A percentile compares a stretch with the other conserved stretches of the same genome.
phyloP scores from a whole-genome alignment of 1,139 yeast species.

The Yamadazyma friedrichii region DNA sequence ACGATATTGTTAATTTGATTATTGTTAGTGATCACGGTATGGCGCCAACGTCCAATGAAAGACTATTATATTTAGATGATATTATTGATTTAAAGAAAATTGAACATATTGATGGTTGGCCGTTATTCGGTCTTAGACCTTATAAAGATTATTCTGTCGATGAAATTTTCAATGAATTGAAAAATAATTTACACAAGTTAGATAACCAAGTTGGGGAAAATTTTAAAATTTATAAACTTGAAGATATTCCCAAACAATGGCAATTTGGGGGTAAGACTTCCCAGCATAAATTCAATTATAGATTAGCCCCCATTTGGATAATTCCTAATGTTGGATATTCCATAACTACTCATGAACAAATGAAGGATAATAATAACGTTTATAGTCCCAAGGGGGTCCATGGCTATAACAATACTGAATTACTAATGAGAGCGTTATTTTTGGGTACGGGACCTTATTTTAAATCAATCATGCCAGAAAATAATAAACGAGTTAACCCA shows the following conservation, averaged over 20 bases:
- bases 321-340: conserved; percentile 82
- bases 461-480: conserved; percentile 21
- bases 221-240: conserved; percentile 45
- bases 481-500: conserved; percentile 48
- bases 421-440: conserved; percentile 81
- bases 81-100: conserved; percentile 52
- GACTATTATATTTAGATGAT: conserved; percentile 70
- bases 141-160: conserved; percentile 24
- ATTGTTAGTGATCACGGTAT: conserved; percentile 91
- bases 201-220: conserved; percentile 14
- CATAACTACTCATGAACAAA: conserved; percentile 60
- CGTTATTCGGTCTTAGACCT: conserved; percentile 78
- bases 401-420: conserved; percentile 76
- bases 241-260: conserved; percentile 64
- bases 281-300: conserved; percentile 46
- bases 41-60: conserved; percentile 76
- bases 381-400: conserved; percentile 76
- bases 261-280: conserved; percentile 56
- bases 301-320: conserved; percentile 85
- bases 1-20: conserved; percentile 66
- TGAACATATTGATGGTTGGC: conserved; percentile 83
- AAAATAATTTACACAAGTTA: conserved; percentile 22
- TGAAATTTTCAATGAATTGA: conserved; percentile 20
- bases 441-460: conserved; percentile 83
- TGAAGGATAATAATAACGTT: conserved; percentile 46